Evolutionary conservation across 1,139 yeast species (phyloP).

Genomic region (Yamadazyma epiphylla): DNA sequence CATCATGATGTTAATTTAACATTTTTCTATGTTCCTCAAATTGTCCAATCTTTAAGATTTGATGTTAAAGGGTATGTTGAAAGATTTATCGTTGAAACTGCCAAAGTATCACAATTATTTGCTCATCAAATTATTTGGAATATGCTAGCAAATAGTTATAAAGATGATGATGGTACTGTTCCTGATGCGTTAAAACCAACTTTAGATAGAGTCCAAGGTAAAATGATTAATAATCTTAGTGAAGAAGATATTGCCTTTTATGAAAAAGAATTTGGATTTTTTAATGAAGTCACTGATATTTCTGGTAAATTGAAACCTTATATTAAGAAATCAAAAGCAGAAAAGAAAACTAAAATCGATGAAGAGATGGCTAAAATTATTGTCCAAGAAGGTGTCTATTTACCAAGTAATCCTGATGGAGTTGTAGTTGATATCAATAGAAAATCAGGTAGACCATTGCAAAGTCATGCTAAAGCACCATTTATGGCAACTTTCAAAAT

Average conservation of each 20-base stretch:
- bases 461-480: slow-evolving; percentile 98
- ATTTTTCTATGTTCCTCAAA: slow-evolving; percentile 96
- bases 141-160: slow-evolving; percentile 87
- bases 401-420: slow-evolving; percentile 97
- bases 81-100: slow-evolving; percentile 86
- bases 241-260: slow-evolving; percentile 64
- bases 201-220: slow-evolving; percentile 67
- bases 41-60: slow-evolving; percentile 85
- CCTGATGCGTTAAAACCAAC: slow-evolving; percentile 86
- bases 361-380: slow-evolving; percentile 85
- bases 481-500: slow-evolving; percentile 95
- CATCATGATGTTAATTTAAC: slow-evolving; percentile 84
- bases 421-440: slow-evolving; percentile 88
- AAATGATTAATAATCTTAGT: slow-evolving; percentile 62
- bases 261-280: slow-evolving; percentile 81
- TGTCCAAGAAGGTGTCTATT: slow-evolving; percentile 80
- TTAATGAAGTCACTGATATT: slow-evolving; percentile 86
- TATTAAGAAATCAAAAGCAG: slow-evolving; percentile 91
- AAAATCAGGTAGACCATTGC: slow-evolving; percentile 91
- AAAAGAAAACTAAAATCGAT: slow-evolving; percentile 92
- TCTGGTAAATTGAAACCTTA: slow-evolving; percentile 94
- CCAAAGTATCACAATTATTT: slow-evolving; percentile 83
- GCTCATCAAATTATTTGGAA: slow-evolving; percentile 99
- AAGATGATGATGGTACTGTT: slow-evolving; percentile 77
- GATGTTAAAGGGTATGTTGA: slow-evolving; percentile 84